phyloP scores from a whole-genome alignment of 805 yeast genomes.

The Jamesozyma lodderae region DNA sequence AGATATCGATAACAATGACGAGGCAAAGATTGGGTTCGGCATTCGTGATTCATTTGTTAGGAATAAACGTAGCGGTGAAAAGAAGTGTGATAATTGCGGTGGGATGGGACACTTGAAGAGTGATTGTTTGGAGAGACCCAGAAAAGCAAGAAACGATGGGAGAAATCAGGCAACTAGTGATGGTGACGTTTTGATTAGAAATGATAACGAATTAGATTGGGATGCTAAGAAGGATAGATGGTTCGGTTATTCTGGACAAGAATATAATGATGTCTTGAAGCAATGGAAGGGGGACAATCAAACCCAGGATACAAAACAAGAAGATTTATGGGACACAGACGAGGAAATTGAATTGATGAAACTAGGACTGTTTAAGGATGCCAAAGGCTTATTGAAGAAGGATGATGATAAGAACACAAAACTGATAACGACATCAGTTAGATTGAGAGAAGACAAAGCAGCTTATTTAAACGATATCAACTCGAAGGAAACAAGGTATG shows the following conservation, averaged over 20 bases:
- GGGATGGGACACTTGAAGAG: conserved; percentile 38
- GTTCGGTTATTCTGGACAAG: conserved; percentile 66
- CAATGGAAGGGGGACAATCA: conserved; percentile 35
- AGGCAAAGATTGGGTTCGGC: conserved; percentile 48
- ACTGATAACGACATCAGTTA: conserved; percentile 29
- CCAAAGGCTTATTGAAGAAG: conserved; percentile 14
- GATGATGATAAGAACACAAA: conserved; percentile 12
- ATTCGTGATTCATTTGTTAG: conserved; percentile 40
- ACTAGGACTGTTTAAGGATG: conserved; percentile 29
- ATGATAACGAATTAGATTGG: conserved; percentile 33
- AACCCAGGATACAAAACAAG: conserved; percentile 8
- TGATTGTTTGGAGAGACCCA: conserved; percentile 55
- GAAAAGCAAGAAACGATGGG: conserved; percentile 26
- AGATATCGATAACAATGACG: conserved; percentile 37
- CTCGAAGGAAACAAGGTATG: conserved; percentile 38
- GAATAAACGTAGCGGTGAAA: background rate
- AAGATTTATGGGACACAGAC: conserved; percentile 32
- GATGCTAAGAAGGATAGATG: conserved; percentile 72
- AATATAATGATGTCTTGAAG: conserved; percentile 44
- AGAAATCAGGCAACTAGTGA: conserved; percentile 23
- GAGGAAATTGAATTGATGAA: conserved; percentile 37
- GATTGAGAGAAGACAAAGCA: conserved; percentile 75
- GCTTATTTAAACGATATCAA: conserved; percentile 47
- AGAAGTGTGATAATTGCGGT: conserved; percentile 51
- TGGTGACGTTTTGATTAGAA: conserved; percentile 16